Base-by-base conservation (phyloP, 768 basidiomycete species). In the Gyrodon lividus region DNA sequence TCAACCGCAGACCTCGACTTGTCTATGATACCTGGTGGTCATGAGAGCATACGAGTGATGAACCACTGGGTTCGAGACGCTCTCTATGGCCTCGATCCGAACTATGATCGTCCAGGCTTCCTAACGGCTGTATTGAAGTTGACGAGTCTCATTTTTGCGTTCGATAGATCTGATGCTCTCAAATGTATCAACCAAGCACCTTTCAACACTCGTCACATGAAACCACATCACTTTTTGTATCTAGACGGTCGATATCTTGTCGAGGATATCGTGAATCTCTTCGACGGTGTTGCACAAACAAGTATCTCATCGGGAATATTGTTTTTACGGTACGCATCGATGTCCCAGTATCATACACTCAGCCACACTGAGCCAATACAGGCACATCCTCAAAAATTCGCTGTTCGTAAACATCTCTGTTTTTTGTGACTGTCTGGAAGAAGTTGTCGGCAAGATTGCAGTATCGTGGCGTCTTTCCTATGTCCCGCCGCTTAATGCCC, bases 391-490 rank as follows among this genome's bases (percentile, higher is more conserved):
- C n/a, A 55, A 67, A 3, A 56, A 59, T 1, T 43, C 47, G 4
- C 52, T 83, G 4, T 62, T 56, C 4, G 67, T 84, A 17, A 72
- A 83, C 35, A 65, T 78, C 22, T 68, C 70, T 19, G 69, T 78
- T 8, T 61, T 86, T 3, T 85, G 81, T 48, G 73, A 79, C 47
- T 65, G 77, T 39, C 52, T 82, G 16, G 85, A 87, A 37, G 63
- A 65, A 9, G 60, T 86, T 2, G 75, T 77, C 42, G 70, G 70
- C 6, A 70, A 69, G 13, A 57, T 74, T 5, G 65, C 78, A 5
- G 47, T 84, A 2, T 68, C 70, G 1, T 59, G 60, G 37, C 64
- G 62, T 60, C 65, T 49, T 55, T 58, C 24, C 34, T 54, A 12
- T 19, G 19, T 12, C 5, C 52, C 38, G 0, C 48, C 39, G 40